Evolutionary conservation across 192 early-diverging fungal genomes (phyloP).

Genomic region (Globomyces pollinis-pini): DNA sequence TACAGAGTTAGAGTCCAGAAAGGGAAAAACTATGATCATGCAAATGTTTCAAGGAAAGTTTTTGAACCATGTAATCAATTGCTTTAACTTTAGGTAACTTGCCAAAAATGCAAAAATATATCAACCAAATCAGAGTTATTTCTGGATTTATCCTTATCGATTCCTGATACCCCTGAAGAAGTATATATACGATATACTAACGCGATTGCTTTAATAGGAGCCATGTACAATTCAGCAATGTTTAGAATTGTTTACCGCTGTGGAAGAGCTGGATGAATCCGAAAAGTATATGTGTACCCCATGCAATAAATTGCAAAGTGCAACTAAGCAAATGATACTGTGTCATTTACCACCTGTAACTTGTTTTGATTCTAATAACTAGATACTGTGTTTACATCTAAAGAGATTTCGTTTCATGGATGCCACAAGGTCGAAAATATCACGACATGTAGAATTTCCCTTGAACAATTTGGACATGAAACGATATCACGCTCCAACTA

Average conservation of each 20-base stretch:
- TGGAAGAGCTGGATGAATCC: constrained; percentile 15
- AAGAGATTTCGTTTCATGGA: constrained; percentile 14
- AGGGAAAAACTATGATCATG: constrained; percentile 10
- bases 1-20: constrained; percentile 3
- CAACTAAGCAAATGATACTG: constrained; percentile 10
- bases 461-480: too few species aligned
- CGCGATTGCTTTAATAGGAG: too few species aligned
- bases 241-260: constrained; percentile 8
- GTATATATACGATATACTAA: too few species aligned
- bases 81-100: neutral
- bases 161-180: constrained; percentile 11
- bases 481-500: too few species aligned
- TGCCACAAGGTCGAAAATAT: constrained; percentile 9
- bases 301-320: neutral
- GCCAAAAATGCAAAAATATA: neutral
- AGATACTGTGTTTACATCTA: constrained; percentile 19
- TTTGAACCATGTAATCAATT: neutral
- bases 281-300: constrained; percentile 14
- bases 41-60: constrained; percentile 14
- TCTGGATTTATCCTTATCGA: constrained; percentile 21
- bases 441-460: constrained; percentile 15
- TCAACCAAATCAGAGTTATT: constrained; percentile 15
- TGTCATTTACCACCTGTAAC: constrained; percentile 12
- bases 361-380: neutral
- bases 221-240: constrained; percentile 8